Base-by-base conservation (phyloP, 169 alveolate genomes). In the Plasmodium sp. region DNA sequence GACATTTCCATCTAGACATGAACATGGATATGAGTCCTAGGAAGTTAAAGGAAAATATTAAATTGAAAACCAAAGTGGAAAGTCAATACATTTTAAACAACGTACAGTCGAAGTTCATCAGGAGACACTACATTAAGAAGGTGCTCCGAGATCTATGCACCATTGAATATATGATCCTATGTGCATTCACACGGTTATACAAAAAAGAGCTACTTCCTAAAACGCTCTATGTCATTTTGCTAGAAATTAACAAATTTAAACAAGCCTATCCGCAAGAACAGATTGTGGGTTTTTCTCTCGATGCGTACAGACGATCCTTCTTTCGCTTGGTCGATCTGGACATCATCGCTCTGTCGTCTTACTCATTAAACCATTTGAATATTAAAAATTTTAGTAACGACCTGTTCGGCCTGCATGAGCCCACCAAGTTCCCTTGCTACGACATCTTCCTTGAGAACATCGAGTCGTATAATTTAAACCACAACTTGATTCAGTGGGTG, bases 211-310 rank as follows among this genome's bases (percentile, higher is more conserved):
- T 86, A 75, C 81, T 86, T 54, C 93, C 93, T 54, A 86, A 86
- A 54, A 86, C 93, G 5, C 56, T 86, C 10, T 86, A 86, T 86
- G 93, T 86, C 18, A 86, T 86, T 33, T 75, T 86, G 41, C 67
- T 86, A 77, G 93, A 86, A 77, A 86, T 86, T 56, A 86, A 86
- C 34, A 86, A 86, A 86, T 86, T 86, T 79, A 86, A 86, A 56
- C 93, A 86, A 75, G 93, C 93, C 18, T 86, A 86, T 77, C 93
- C 93, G 27, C 93, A 86, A 77, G 93, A 86, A 77, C 93, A 86
- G 81, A 86, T 86, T 75, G 71, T 86, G 16, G 93, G 93, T 7
- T 86, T 86, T 58, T 86, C 93, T 0, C 41, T 86, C 7, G 93
- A 86, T 75, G 93, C 93, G 9, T 86, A 86, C 71, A 86, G 93